Evolutionary conservation across 2,329 filamentous ascomycete genomes (phyloP).

Genomic region (Diaporthe amygdali): DNA sequence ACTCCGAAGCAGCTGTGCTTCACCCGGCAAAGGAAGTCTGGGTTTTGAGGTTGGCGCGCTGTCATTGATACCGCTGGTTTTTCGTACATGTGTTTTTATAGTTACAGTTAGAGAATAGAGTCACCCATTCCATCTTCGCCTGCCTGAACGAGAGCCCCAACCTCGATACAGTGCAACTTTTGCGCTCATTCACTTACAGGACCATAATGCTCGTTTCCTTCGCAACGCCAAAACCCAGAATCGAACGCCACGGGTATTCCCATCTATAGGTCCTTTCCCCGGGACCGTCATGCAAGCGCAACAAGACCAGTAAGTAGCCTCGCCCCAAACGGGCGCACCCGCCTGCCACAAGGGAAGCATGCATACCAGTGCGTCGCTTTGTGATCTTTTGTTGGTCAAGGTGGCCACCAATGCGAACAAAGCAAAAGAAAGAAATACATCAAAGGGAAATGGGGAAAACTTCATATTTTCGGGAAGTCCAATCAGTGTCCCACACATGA

Average conservation of each 20-base stretch:
- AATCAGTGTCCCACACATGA: background rate
- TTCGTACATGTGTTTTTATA: background rate
- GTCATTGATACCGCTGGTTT: background rate
- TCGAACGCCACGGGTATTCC: slow-evolving; percentile 15
- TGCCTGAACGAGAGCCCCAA: background rate
- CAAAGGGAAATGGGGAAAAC: background rate
- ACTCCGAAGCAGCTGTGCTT: background rate
- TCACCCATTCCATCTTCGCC: background rate
- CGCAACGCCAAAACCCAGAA: slow-evolving; percentile 2
- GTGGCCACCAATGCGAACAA: background rate
- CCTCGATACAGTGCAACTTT: background rate
- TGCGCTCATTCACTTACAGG: background rate
- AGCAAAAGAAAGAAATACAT: background rate
- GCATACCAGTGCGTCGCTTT: background rate
- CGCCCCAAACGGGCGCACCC: background rate
- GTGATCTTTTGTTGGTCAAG: background rate
- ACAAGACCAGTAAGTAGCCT: background rate
- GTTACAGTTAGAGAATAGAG: slow-evolving; percentile 5
- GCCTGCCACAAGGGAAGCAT: background rate
- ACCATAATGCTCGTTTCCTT: background rate
- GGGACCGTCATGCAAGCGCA: slow-evolving; percentile 9
- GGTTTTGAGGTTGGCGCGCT: background rate
- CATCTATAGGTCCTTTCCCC: slow-evolving; percentile 11
- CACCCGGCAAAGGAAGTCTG: background rate
- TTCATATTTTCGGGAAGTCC: background rate